A percentile compares a stretch with the other conserved stretches of the same genome.
These are phyloP conservation scores for Neopestalotiopsis sp. DNA, from an alignment of 2,329 filamentous ascomycete genomes.

Conservation along the genomic window DNA sequence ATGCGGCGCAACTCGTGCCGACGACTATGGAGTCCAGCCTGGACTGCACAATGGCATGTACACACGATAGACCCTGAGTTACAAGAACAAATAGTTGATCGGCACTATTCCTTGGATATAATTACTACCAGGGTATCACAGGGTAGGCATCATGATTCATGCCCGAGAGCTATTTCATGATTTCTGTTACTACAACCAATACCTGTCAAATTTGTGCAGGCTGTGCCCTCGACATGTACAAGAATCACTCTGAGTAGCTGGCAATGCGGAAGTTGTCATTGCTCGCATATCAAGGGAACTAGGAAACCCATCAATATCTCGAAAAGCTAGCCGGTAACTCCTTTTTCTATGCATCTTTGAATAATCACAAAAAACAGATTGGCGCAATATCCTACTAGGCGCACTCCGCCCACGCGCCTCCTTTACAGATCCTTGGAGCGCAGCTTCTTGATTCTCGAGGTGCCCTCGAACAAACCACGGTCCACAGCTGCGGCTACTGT, in stretches of 20 bases:
- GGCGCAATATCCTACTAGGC: conserved; percentile 5
- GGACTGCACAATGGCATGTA: too few relatives aligned
- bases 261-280: not conserved
- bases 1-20: not conserved
- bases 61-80: too few relatives aligned
- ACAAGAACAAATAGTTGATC: not conserved
- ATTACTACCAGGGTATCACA: not conserved
- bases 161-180: not conserved
- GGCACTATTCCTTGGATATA: not conserved
- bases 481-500: conserved; percentile 96
- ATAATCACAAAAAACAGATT: conserved; percentile 15
- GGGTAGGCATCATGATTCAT: not conserved
- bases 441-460: conserved; percentile 84
- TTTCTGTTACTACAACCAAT: not conserved
- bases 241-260: not conserved
- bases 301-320: conserved; percentile 21
- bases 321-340: conserved; percentile 29
- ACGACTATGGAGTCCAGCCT: not conserved
- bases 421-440: conserved; percentile 64
- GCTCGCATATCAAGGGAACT: not conserved
- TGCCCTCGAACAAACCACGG: conserved; percentile 88
- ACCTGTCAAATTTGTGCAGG: not conserved
- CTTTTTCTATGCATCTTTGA: conserved; percentile 28
- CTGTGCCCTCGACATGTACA: not conserved
- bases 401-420: conserved; percentile 1